phyloP scores from a whole-genome alignment of 2,329 filamentous ascomycete species.

The Podosphaera xanthii region DNA sequence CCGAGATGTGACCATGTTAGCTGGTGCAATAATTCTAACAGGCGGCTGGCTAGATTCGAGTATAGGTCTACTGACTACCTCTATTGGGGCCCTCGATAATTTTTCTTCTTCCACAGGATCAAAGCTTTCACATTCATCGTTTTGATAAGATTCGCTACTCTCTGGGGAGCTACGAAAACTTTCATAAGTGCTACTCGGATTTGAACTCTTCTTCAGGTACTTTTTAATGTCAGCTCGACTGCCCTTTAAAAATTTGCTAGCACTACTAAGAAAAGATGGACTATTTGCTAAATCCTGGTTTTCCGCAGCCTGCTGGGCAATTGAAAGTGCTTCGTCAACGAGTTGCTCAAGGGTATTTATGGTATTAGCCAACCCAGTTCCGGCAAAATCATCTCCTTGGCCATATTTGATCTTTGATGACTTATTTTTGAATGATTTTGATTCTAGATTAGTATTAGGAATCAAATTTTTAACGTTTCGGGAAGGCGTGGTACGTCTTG shows the following conservation, averaged over 20 bases:
- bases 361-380: constrained; percentile 15
- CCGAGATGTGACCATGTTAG: constrained; percentile 5
- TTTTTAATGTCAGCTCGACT: constrained; percentile 4
- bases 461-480: constrained; percentile 5
- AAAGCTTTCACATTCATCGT: constrained; percentile 4
- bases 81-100: neutral
- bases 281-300: constrained; percentile 7
- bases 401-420: constrained; percentile 1
- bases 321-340: constrained; percentile 17
- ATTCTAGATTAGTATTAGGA: constrained; percentile 4
- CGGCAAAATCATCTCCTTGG: constrained; percentile 7
- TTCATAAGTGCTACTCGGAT: constrained; percentile 11
- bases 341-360: constrained; percentile 18
- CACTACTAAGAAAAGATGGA: constrained; percentile 8
- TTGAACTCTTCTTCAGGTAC: constrained; percentile 6
- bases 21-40: constrained; percentile 5
- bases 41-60: constrained; percentile 4
- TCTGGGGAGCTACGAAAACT: constrained; percentile 10
- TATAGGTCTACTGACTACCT: neutral
- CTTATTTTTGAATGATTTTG: neutral
- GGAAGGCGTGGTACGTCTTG: constrained; percentile 7
- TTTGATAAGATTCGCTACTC: constrained; percentile 6
- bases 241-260: constrained; percentile 9
- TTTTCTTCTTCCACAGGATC: neutral
- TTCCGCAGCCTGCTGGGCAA: constrained; percentile 17